These are phyloP conservation scores for Artemisia argyi DNA, from an alignment of 129 eudicot species.

Conservation along the genomic window DNA sequence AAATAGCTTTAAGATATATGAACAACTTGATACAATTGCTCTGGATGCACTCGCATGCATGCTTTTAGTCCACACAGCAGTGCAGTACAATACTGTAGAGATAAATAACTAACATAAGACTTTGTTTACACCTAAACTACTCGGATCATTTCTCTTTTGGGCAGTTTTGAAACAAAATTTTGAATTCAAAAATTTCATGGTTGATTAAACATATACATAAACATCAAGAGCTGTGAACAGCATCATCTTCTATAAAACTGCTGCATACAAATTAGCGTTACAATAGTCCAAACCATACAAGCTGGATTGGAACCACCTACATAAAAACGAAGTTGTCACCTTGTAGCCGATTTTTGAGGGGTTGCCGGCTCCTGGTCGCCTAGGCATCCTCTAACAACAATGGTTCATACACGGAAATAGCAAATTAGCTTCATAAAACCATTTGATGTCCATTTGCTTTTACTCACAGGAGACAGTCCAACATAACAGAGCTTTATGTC, in stretches of 20 bases:
- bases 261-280: background rate
- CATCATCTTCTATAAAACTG: background rate
- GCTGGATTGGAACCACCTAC: constrained; percentile 12
- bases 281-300: background rate
- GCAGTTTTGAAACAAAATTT: background rate
- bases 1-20: background rate
- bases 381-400: background rate
- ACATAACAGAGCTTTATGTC: constrained; percentile 21
- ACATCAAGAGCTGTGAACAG: constrained; percentile 9
- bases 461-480: constrained; percentile 7
- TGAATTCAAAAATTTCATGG: background rate
- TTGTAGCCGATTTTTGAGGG: background rate
- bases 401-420: background rate
- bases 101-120: background rate
- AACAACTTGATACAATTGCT: background rate
- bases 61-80: too few relatives aligned
- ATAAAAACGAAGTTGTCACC: background rate
- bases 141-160: background rate
- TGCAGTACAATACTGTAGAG: background rate
- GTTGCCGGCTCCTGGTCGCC: background rate
- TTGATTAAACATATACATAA: background rate
- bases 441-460: background rate
- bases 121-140: background rate
- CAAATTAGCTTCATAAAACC: background rate
- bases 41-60: too few relatives aligned